These are phyloP conservation scores for Penicillium nordicum DNA, from an alignment of 2,329 filamentous ascomycete species.

Conservation along the genomic window DNA sequence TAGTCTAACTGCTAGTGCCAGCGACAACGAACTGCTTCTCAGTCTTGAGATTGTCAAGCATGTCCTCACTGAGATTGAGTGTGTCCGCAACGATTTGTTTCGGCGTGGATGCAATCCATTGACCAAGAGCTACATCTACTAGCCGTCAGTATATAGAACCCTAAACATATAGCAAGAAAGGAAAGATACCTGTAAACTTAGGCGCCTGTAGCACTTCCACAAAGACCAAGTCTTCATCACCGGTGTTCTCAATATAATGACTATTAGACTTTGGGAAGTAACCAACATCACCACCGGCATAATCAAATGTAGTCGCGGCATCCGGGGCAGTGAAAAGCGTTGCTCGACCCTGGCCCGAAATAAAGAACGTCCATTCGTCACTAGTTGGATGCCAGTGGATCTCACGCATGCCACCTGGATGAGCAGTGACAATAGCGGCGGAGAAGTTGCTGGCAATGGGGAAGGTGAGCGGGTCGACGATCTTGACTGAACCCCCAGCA, in stretches of 20 bases:
- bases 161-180: neutral
- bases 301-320: conserved; percentile 71
- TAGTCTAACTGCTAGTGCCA: conserved; percentile 15
- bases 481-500: conserved; percentile 67
- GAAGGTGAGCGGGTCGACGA: conserved; percentile 74
- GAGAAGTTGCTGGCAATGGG: conserved; percentile 69
- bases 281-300: conserved; percentile 69
- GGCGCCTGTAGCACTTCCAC: conserved; percentile 71
- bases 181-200: conserved; percentile 51
- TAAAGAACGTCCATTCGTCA: conserved; percentile 79
- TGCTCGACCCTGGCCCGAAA: conserved; percentile 66
- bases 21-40: conserved; percentile 47
- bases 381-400: conserved; percentile 81
- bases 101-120: conserved; percentile 52
- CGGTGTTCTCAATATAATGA: conserved; percentile 77
- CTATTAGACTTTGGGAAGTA: conserved; percentile 75
- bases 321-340: conserved; percentile 71
- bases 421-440: conserved; percentile 67
- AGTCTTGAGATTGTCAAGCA: conserved; percentile 41
- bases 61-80: conserved; percentile 44
- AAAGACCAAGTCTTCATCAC: conserved; percentile 69
- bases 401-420: conserved; percentile 69
- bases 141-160: conserved; percentile 19
- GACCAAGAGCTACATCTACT: conserved; percentile 46
- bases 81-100: conserved; percentile 59